Evolutionary conservation across 352 stramenopile species (phyloP).

Genomic region (Globisporangium nagaii): DNA sequence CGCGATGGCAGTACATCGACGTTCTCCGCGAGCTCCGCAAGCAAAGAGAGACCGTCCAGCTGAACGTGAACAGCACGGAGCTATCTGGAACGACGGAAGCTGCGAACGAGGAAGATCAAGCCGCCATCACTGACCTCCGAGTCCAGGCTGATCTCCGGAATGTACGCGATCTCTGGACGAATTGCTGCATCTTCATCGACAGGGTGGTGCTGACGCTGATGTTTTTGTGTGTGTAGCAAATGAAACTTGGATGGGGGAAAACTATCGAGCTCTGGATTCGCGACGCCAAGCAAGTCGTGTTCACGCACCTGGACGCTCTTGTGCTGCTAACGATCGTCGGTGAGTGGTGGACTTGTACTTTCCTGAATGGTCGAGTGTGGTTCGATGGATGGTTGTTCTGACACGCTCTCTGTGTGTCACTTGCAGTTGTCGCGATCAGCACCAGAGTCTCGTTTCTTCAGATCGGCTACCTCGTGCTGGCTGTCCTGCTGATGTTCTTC

Average conservation of each 20-base stretch:
- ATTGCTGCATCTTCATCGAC: too few species aligned
- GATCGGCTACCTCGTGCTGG: conserved; percentile 78
- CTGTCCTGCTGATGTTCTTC: conserved; percentile 76
- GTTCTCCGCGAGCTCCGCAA: conserved; percentile 30
- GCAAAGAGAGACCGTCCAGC: conserved; percentile 14
- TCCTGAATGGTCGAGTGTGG: not conserved
- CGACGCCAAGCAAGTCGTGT: conserved; percentile 67
- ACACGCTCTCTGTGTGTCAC: conserved; percentile 1
- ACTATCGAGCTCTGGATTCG: conserved; percentile 55
- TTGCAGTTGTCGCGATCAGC: conserved; percentile 69
- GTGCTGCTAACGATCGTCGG: conserved; percentile 80
- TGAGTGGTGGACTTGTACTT: conserved; percentile 15
- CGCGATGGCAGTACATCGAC: conserved; percentile 67
- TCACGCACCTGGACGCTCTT: conserved; percentile 73
- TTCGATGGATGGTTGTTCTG: not conserved
- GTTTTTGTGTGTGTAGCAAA: conserved; percentile 21
- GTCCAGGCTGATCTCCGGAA: conserved; percentile 45
- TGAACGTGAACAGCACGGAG: conserved; percentile 3
- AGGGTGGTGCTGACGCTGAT: too few species aligned
- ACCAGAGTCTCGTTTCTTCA: conserved; percentile 80
- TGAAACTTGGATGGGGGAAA: conserved; percentile 46
- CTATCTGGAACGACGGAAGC: not conserved
- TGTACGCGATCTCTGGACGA: conserved; percentile 28
- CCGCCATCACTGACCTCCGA: conserved; percentile 29
- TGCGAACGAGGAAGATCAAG: conserved; percentile 13